These are phyloP conservation scores for Cutaneotrichosporon cutaneum DNA, from an alignment of 1,284 basidiomycete species.

Conservation along the genomic window DNA sequence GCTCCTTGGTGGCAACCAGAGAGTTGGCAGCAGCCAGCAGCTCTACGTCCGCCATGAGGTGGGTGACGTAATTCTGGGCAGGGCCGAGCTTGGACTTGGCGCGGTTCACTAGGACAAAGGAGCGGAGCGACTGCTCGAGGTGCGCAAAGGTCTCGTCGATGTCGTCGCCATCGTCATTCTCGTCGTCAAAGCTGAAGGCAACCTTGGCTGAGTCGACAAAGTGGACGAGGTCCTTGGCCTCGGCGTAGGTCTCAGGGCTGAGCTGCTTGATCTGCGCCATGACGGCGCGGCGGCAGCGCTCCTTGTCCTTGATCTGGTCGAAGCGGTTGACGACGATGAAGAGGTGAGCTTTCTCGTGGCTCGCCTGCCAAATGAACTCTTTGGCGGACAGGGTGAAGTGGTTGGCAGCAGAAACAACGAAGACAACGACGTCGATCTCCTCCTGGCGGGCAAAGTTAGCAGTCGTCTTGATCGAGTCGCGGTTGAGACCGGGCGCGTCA, in stretches of 20 bases:
- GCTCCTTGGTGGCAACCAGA: slow-evolving; percentile 76
- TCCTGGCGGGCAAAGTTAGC: slow-evolving; percentile 94
- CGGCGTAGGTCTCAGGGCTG: slow-evolving; percentile 86
- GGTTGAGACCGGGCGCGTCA: slow-evolving; percentile 96
- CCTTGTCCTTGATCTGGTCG: slow-evolving; percentile 93
- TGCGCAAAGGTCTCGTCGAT: slow-evolving; percentile 74
- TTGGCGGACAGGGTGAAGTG: slow-evolving; percentile 96
- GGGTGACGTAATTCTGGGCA: slow-evolving; percentile 87
- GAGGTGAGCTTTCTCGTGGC: slow-evolving; percentile 95
- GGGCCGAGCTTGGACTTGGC: slow-evolving; percentile 94
- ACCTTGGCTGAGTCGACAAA: slow-evolving; percentile 85
- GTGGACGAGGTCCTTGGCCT: slow-evolving; percentile 91
- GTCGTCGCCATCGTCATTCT: slow-evolving; percentile 38
- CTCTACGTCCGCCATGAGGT: slow-evolving; percentile 84
- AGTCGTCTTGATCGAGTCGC: slow-evolving; percentile 93
- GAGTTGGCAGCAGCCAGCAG: slow-evolving; percentile 83
- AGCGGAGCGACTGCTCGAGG: slow-evolving; percentile 87
- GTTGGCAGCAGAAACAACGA: slow-evolving; percentile 97
- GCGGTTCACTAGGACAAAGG: slow-evolving; percentile 93
- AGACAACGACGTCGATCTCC: slow-evolving; percentile 98
- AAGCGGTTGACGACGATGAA: slow-evolving; percentile 98
- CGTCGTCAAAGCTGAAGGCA: slow-evolving; percentile 43
- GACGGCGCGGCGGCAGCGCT: slow-evolving; percentile 82
- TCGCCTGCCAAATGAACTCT: slow-evolving; percentile 91
- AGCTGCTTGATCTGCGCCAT: slow-evolving; percentile 93